Conservation (phyloP, 2,329 filamentous ascomycete species). For the Botrytis medusae region DNA sequence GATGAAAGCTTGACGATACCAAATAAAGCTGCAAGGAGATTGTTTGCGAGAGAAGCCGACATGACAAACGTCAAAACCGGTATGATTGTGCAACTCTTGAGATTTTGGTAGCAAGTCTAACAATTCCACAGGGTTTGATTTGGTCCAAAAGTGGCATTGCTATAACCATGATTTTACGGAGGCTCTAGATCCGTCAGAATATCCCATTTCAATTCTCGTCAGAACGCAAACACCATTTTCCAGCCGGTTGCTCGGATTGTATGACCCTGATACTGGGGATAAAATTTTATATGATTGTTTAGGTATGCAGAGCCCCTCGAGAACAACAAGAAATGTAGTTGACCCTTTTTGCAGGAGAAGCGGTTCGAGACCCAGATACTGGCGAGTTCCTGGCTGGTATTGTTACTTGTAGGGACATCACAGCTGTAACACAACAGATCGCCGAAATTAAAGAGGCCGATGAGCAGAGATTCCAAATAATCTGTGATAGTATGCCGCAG, state of each 20-base stretch:
- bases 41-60: constrained; percentile 49
- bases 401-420: constrained; percentile 61
- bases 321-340: background rate
- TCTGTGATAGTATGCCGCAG: constrained; percentile 72
- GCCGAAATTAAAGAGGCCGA: constrained; percentile 68
- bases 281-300: constrained; percentile 62
- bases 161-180: constrained; percentile 67
- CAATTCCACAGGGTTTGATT: constrained; percentile 44
- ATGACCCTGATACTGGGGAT: constrained; percentile 52
- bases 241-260: constrained; percentile 62
- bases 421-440: constrained; percentile 67
- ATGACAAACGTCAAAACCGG: constrained; percentile 46
- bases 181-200: constrained; percentile 57
- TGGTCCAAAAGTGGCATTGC: constrained; percentile 59
- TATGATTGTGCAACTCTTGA: background rate
- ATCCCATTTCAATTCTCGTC: constrained; percentile 65
- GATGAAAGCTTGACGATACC: constrained; percentile 73
- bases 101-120: background rate
- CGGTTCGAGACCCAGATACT: constrained; percentile 63
- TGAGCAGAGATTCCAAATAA: constrained; percentile 71
- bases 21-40: constrained; percentile 55
- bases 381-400: constrained; percentile 74
- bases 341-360: constrained; percentile 48
- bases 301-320: constrained; percentile 37
- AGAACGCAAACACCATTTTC: constrained; percentile 60